Base-by-base conservation (phyloP, 768 basidiomycete species). In the Symmetrospora coprosmae region DNA sequence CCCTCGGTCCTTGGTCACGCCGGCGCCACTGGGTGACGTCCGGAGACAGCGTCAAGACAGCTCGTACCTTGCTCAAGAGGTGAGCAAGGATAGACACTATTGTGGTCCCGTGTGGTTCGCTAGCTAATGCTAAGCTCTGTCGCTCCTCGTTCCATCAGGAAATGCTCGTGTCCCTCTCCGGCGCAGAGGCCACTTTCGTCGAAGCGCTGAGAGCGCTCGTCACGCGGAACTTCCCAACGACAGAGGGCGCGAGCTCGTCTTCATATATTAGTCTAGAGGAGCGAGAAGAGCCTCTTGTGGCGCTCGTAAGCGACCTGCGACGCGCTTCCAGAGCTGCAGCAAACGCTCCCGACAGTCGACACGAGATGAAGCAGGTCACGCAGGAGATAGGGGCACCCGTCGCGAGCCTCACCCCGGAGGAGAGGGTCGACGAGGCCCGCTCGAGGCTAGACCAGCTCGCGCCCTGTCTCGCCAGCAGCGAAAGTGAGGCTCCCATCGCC, bases 401-500 rank as follows among this genome's bases (percentile, higher is more conserved):
- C n/a, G n/a, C n/a, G n/a, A n/a, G n/a, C n/a, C n/a, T n/a, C n/a
- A n/a, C n/a, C n/a, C n/a, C n/a, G n/a, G n/a, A n/a, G n/a, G n/a
- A n/a, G n/a, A 3, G 25, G 8, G 5, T 58, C 7, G 41, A 46
- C 3, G 55, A 58, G 27, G 37, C 46, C 13, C 28, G 43, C 7
- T 31, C 40, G 37, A 28, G 30, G 21, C 19, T 58, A 6, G 55
- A 58, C 23, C 19, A 58, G 28, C 41, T 58, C n/a, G 43, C 43
- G 19, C 43, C 55, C 4, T 47, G 33, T 19, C 46, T 58, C 41
- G 28, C 55, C 28, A 19, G 19, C 31, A 58, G 31, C 30, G 38
- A 25, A 9, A 73, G 66, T 8, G 85, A 87, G 61, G 81, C 80
- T 0, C 73, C 75, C 19, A 79, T 89, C 31, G 83, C 83, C 6